A percentile compares a stretch with the other conserved stretches of the same genome.
These are phyloP conservation scores for Trichoderma lentiforme DNA, from an alignment of 2,329 filamentous ascomycete species.

Conservation along the genomic window DNA sequence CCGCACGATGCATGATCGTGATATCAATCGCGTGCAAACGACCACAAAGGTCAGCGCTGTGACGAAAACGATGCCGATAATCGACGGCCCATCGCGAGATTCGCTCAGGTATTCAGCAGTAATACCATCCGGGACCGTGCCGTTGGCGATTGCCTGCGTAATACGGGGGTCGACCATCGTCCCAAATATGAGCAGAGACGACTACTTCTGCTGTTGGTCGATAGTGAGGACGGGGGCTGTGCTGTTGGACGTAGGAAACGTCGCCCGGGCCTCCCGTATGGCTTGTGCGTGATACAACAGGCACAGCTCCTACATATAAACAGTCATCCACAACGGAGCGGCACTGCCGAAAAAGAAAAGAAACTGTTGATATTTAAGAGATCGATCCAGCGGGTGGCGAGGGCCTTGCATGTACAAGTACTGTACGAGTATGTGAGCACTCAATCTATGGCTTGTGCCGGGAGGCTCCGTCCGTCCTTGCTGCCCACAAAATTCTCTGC, in stretches of 20 bases:
- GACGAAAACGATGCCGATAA: conserved; percentile 40
- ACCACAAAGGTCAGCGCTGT: conserved; percentile 33
- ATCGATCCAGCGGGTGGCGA: conserved; percentile 9
- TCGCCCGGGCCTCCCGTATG: conserved; percentile 1
- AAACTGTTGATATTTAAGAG: neutral
- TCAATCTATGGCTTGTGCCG: neutral
- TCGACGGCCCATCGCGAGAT: conserved; percentile 35
- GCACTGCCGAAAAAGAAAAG: conserved; percentile 3
- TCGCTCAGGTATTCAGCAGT: conserved; percentile 36
- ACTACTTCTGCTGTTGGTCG: neutral
- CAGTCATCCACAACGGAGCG: neutral
- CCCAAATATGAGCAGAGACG: neutral
- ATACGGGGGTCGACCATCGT: conserved; percentile 29
- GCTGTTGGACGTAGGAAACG: neutral
- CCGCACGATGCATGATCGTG: conserved; percentile 35
- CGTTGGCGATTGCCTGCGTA: conserved; percentile 33
- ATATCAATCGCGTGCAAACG: conserved; percentile 34
- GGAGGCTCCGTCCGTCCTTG: neutral
- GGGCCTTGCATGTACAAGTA: neutral
- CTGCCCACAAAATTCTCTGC: conserved; percentile 9
- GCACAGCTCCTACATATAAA: neutral
- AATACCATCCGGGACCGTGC: conserved; percentile 34
- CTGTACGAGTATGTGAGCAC: neutral
- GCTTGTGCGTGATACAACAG: neutral
- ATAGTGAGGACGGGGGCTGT: neutral